Evolutionary conservation across 345 rosid species (phyloP), one percentile per base, ranked within the genome.

Genomic region (Isatis tinctoria): DNA sequence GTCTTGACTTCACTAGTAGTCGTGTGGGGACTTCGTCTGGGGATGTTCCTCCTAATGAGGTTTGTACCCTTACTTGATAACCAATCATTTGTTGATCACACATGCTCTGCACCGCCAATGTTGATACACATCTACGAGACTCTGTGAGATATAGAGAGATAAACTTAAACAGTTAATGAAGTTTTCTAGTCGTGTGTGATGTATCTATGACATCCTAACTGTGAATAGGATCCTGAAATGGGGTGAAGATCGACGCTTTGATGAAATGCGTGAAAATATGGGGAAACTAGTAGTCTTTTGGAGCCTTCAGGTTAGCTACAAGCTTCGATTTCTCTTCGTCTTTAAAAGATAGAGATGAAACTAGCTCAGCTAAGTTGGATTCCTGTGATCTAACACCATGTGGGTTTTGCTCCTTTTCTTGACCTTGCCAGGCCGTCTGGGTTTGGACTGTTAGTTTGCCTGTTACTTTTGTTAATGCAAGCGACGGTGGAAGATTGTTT

Each of bases 371-470:
- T 26, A 35, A 63, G 58, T 11, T 53, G 18, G 32, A 60, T 69
- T 24, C 70, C 62, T 44, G 54, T 53, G 43, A 63, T 45, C 41
- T 52, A 44, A 69, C 17, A 53, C 28, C 6, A 14, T 27, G 14
- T 35, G 65, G 56, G 58, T 26, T 43, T 41, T 47, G 11, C n/a
- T 20, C 22, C 62, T 27, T 74, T 32, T 40, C 7, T 12, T 22
- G 2, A 68, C 9, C 40, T 35, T 47, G 67, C 59, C 87, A 94
- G 97, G 95, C 97, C 47, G 79, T 94, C 63, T 94, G 97, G 98
- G 97, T 88, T 16, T 94, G 98, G 98, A 83, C 96, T 13, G 97
- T 91, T 60, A 90, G 86, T 82, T 83, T 94, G 74, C 98, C 98
- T 7, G 86, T 94, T 70, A 94, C 98, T 26, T 83, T 94, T 57